phyloP scores from a whole-genome alignment of 495 filamentous ascomycete species.

The Astrothelium subdiscretum region DNA sequence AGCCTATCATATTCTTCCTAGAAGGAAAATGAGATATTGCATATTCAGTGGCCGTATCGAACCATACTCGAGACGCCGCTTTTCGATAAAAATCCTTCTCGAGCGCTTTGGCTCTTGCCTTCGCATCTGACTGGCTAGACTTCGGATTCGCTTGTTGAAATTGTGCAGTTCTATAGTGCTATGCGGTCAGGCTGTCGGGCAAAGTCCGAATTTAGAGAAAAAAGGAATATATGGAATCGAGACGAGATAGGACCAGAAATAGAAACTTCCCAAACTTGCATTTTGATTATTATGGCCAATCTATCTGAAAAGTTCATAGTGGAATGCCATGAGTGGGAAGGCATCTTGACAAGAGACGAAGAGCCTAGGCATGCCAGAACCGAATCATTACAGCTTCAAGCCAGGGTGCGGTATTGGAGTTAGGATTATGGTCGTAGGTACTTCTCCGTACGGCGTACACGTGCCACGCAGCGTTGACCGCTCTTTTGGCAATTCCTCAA shows the following conservation, averaged over 20 bases:
- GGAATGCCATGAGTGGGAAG: conserved; percentile 23
- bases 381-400: background rate
- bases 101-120: conserved; percentile 29
- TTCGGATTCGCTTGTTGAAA: conserved; percentile 20
- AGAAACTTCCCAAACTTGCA: conserved; percentile 22
- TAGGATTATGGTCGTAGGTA: background rate
- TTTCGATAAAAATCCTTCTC: conserved; percentile 34
- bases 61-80: conserved; percentile 31
- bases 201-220: background rate
- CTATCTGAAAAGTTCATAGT: conserved; percentile 41
- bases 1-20: conserved; percentile 38
- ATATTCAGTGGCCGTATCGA: background rate
- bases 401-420: background rate
- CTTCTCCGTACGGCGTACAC: too few relatives aligned
- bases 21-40: background rate
- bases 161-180: background rate
- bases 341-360: background rate
- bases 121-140: conserved; percentile 29
- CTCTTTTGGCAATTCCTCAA: too few relatives aligned
- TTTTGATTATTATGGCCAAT: conserved; percentile 34
- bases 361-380: background rate
- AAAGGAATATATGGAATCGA: background rate
- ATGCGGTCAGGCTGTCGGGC: background rate
- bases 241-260: background rate
- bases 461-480: too few relatives aligned